A percentile compares a stretch with the other conserved stretches of the same genome.
Evolutionary conservation across 345 rosid species (phyloP).

Genomic region (Ceriops zippeliana): DNA sequence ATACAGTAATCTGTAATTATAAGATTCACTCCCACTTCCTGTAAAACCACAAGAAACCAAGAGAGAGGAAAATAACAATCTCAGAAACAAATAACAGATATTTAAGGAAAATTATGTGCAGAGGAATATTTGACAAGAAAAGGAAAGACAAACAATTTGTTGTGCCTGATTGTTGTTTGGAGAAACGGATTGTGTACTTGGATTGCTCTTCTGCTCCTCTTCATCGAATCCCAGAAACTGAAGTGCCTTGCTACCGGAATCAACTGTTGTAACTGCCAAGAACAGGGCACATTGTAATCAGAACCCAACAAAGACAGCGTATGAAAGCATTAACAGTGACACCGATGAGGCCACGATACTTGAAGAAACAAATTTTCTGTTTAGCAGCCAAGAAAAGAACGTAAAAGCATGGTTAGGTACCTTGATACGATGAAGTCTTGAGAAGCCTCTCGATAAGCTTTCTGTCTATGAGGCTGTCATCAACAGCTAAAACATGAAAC

Average conservation of each 20-base stretch:
- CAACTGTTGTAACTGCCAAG: slow-evolving; percentile 61
- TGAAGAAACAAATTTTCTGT: neutral
- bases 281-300: neutral
- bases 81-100: slow-evolving; percentile 7
- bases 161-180: slow-evolving; percentile 37
- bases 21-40: slow-evolving; percentile 60
- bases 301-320: neutral
- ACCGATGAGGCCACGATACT: neutral
- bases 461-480: slow-evolving; percentile 46
- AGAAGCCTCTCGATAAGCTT: slow-evolving; percentile 49
- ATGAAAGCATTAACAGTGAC: neutral
- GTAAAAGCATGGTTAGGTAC: slow-evolving; percentile 6
- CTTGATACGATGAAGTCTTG: slow-evolving; percentile 48
- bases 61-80: neutral
- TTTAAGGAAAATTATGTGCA: neutral
- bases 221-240: slow-evolving; percentile 57
- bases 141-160: neutral
- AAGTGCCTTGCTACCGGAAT: slow-evolving; percentile 69
- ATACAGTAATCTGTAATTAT: slow-evolving; percentile 74
- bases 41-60: slow-evolving; percentile 9
- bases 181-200: slow-evolving; percentile 25
- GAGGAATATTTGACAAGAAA: neutral
- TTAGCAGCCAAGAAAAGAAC: neutral
- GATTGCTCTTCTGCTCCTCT: slow-evolving; percentile 27
- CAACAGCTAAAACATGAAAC: slow-evolving; percentile 50